Evolutionary conservation across 1,139 yeast species (phyloP), one percentile per base, ranked within the genome.

Genomic region (Diutina mesorugosa): DNA sequence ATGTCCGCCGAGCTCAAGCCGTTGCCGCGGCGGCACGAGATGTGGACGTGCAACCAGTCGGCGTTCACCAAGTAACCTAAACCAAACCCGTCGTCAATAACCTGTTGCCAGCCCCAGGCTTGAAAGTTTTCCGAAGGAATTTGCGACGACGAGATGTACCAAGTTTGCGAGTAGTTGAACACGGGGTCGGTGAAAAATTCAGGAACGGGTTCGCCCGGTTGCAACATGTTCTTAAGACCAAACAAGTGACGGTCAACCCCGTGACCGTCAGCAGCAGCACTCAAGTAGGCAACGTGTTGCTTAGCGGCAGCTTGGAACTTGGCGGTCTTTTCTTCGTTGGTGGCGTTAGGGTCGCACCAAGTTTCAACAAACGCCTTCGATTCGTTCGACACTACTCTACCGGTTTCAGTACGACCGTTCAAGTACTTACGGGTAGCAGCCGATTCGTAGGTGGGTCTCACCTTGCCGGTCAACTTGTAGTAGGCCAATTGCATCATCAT

Each of bases 31-130:
- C 85, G 87, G 64, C 87, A 83, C 55, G 90, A 86, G 61, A 93
- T 84, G 70, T 91, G 95, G 65, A 93, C 84, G 67, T 90, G 95
- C 64, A 90, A 68, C 83, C 90, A 86, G 65, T 90, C 88, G 60
- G 82, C 82, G 74, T 89, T 90, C 67, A 91, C 80, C 88, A 90
- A 89, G 75, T 93, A 93, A 28, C 97, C 98, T 62, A 89, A 79
- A 6, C 98, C 99, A 65, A 87, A 85, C 14, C 99, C 99, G 60
- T 87, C 89, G 67, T 93, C 97, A 64, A 87, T 84, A 57, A 93
- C 98, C 70, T 95, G 96, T 29, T 97, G 85, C 90, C 91, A 93
- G 56, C 99, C 99, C 80, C 93, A 93, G 57, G 96, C 93, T 69
- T 90, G 90, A 73, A 90, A 89, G 71, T 76, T 78, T 68, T 90